Evolutionary conservation across 768 basidiomycete genomes (phyloP).

Genomic region (Trametes maxima): DNA sequence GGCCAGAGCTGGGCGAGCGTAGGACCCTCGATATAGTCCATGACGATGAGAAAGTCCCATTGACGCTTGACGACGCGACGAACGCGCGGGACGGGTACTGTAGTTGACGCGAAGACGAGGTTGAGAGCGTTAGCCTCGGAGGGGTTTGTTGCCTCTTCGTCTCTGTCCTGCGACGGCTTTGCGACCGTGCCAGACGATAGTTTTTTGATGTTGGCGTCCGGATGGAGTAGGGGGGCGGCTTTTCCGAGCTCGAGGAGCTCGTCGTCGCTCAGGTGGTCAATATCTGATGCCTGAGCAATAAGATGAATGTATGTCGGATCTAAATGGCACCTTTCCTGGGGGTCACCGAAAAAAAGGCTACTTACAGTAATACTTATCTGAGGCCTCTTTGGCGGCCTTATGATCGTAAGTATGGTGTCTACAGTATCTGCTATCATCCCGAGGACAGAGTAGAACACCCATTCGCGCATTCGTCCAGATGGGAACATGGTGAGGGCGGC

Average conservation of each 20-base stretch:
- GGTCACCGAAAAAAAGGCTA: no score
- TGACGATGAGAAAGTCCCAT: conserved; percentile 7
- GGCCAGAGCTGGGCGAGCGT: conserved; percentile 32
- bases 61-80: conserved; percentile 10
- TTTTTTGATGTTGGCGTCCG: background rate
- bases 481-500: no score
- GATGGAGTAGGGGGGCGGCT: no score
- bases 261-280: no score
- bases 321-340: no score
- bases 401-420: no score
- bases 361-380: no score
- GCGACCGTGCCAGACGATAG: conserved; percentile 3
- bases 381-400: no score
- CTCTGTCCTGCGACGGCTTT: background rate
- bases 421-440: background rate
- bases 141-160: background rate
- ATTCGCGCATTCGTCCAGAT: background rate
- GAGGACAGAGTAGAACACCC: background rate
- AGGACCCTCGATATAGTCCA: conserved; percentile 32
- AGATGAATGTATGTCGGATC: no score
- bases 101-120: conserved; percentile 11
- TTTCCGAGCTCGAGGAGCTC: no score
- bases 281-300: no score
- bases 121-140: background rate
- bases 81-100: conserved; percentile 24